Evolutionary conservation across 805 yeast genomes (phyloP).

Genomic region (Lachancea quebecensis): DNA sequence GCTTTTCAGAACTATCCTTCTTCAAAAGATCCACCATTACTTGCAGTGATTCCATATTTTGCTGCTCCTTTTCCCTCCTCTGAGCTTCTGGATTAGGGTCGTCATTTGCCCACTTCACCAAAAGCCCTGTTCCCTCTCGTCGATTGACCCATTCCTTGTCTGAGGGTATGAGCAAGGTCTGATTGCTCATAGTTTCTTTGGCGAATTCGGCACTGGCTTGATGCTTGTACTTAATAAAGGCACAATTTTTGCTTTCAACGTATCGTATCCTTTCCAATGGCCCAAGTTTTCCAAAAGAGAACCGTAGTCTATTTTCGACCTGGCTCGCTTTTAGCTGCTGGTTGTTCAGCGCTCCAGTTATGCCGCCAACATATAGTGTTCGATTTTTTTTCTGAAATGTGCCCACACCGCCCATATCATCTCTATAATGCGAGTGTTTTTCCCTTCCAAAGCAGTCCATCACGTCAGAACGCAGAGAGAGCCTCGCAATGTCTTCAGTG

Average conservation of each 20-base stretch:
- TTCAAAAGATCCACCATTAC: slow-evolving; percentile 24
- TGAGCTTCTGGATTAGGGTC: slow-evolving; percentile 64
- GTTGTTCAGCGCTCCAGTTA: slow-evolving; percentile 37
- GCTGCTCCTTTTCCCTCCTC: slow-evolving; percentile 24
- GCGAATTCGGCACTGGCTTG: slow-evolving; percentile 89
- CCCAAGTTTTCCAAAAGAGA: slow-evolving; percentile 65
- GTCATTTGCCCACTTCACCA: slow-evolving; percentile 81
- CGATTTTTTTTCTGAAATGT: slow-evolving; percentile 61
- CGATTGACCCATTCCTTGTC: slow-evolving; percentile 52
- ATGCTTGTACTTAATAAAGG: slow-evolving; percentile 63
- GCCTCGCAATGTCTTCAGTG: slow-evolving; percentile 47
- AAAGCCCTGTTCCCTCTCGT: slow-evolving; percentile 31
- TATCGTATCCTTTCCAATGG: slow-evolving; percentile 60
- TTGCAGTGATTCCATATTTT: slow-evolving; percentile 19
- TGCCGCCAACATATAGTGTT: slow-evolving; percentile 69
- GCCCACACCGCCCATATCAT: slow-evolving; percentile 94
- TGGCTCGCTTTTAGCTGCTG: slow-evolving; percentile 33
- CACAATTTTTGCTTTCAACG: slow-evolving; percentile 57
- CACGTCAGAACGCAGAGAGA: slow-evolving; percentile 35
- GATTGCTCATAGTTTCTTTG: slow-evolving; percentile 88
- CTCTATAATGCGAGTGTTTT: slow-evolving; percentile 71
- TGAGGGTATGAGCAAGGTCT: slow-evolving; percentile 44
- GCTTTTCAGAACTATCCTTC: slow-evolving; percentile 1
- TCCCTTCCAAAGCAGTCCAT: slow-evolving; percentile 92
- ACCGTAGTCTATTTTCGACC: slow-evolving; percentile 35